Evolutionary conservation across 805 yeast species (phyloP).

Genomic region (Wickerhamomyces subpelliculosus): DNA sequence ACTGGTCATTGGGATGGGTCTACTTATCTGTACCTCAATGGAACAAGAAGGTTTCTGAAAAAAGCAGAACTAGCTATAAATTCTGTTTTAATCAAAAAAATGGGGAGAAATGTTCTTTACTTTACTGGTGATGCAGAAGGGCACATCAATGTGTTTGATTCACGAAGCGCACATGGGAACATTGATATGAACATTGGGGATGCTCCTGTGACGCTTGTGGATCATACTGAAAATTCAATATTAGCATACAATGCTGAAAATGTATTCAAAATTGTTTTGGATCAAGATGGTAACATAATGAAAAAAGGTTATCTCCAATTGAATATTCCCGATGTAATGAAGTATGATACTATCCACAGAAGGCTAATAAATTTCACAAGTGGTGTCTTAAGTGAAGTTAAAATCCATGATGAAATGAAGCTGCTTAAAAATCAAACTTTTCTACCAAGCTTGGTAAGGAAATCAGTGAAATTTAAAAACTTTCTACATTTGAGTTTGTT

Average conservation of each 20-base stretch:
- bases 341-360: neutral
- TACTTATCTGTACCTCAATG: slow-evolving; percentile 4
- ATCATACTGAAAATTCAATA: slow-evolving; percentile 3
- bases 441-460: slow-evolving; percentile 10
- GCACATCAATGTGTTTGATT: slow-evolving; percentile 3
- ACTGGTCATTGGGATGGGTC: slow-evolving; percentile 21
- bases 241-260: slow-evolving; percentile 16
- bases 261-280: slow-evolving; percentile 4
- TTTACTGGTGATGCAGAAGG: slow-evolving; percentile 21
- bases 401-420: neutral
- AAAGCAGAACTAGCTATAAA: slow-evolving; percentile 8
- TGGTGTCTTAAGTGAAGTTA: slow-evolving; percentile 1
- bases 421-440: slow-evolving; percentile 6
- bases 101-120: slow-evolving; percentile 1
- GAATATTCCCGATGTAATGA: slow-evolving; percentile 6
- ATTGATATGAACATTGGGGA: slow-evolving; percentile 12
- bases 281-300: neutral
- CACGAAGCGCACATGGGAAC: neutral
- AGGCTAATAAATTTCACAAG: no score
- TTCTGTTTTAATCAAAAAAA: slow-evolving; percentile 13
- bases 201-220: slow-evolving; percentile 17
- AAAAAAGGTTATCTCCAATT: slow-evolving; percentile 15
- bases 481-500: slow-evolving; percentile 15
- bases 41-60: slow-evolving; percentile 2
- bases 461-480: slow-evolving; percentile 17